Percentiles rank a stretch among this genome's conserved stretches.
phyloP scores from a whole-genome alignment of 2,329 filamentous ascomycete genomes.

The Monosporascus sp. region DNA sequence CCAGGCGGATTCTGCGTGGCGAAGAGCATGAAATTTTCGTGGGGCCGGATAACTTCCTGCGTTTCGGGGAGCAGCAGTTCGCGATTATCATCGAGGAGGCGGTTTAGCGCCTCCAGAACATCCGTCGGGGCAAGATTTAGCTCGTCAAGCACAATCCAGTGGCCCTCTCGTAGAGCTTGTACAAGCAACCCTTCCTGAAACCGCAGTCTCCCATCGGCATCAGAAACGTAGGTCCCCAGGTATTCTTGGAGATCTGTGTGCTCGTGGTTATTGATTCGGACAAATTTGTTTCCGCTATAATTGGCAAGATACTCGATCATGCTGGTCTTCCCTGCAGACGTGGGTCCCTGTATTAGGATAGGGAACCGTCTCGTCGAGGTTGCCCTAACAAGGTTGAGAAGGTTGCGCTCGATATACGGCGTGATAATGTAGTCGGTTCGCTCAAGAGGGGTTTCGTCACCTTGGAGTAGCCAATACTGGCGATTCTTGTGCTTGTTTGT shows the following conservation, averaged over 20 bases:
- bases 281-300: conserved; percentile 91
- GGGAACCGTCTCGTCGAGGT: conserved; percentile 90
- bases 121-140: conserved; percentile 95
- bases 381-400: conserved; percentile 89
- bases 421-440: conserved; percentile 94
- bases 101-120: conserved; percentile 92
- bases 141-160: conserved; percentile 98
- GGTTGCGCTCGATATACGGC: conserved; percentile 87
- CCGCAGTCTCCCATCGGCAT: conserved; percentile 71
- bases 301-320: conserved; percentile 99
- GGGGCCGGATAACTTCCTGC: conserved; percentile 85
- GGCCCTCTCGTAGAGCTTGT: conserved; percentile 82
- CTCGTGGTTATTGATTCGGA: conserved; percentile 99
- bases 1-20: conserved; percentile 96
- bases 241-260: conserved; percentile 98
- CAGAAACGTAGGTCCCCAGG: conserved; percentile 87
- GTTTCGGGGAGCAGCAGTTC: conserved; percentile 95
- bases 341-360: conserved; percentile 92
- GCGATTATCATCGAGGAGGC: conserved; percentile 90
- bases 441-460: conserved; percentile 59
- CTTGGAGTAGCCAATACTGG: conserved; percentile 87
- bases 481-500: conserved; percentile 57
- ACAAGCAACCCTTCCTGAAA: conserved; percentile 95
- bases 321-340: conserved; percentile 95
- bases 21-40: conserved; percentile 95